These are phyloP conservation scores for Aspergillus sergii DNA, from an alignment of 2,329 filamentous ascomycete genomes.

Conservation along the genomic window DNA sequence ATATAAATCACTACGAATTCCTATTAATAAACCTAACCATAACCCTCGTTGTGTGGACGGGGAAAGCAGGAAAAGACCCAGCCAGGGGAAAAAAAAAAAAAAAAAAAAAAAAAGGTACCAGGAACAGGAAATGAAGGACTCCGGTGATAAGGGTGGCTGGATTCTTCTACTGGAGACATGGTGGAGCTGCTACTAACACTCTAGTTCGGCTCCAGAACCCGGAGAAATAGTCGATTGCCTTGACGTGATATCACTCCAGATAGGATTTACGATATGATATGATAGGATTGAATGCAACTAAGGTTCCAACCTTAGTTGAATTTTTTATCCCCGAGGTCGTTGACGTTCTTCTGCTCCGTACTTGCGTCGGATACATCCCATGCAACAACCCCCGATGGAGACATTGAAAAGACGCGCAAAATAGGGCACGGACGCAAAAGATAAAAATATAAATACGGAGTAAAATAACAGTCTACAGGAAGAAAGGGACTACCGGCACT, in stretches of 20 bases:
- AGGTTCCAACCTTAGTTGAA: neutral
- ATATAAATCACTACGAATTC: neutral
- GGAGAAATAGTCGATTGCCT: constrained; percentile 20
- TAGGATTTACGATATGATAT: constrained; percentile 6
- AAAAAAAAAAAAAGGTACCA: constrained; percentile 12
- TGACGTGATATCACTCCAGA: constrained; percentile 14
- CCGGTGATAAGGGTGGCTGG: constrained; percentile 5
- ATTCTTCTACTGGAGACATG: constrained; percentile 5
- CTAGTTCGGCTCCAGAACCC: constrained; percentile 17
- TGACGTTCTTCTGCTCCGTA: neutral
- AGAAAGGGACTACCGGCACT: neutral
- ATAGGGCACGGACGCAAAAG: neutral
- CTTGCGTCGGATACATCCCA: neutral
- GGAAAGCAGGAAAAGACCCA: constrained; percentile 1
- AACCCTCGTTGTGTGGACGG: neutral
- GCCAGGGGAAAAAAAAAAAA: constrained; percentile 6
- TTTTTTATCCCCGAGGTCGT: neutral
- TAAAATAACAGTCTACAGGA: neutral
- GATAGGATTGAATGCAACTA: neutral
- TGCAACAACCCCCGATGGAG: neutral
- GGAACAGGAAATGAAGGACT: constrained; percentile 9
- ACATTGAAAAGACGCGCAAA: neutral
- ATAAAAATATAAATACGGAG: neutral
- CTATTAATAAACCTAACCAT: constrained; percentile 8
- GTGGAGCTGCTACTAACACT: constrained; percentile 14